Percentiles rank a stretch among this genome's conserved stretches.
Conservation (phyloP, 2,329 filamentous ascomycete genomes). For the Claviceps sp. region DNA sequence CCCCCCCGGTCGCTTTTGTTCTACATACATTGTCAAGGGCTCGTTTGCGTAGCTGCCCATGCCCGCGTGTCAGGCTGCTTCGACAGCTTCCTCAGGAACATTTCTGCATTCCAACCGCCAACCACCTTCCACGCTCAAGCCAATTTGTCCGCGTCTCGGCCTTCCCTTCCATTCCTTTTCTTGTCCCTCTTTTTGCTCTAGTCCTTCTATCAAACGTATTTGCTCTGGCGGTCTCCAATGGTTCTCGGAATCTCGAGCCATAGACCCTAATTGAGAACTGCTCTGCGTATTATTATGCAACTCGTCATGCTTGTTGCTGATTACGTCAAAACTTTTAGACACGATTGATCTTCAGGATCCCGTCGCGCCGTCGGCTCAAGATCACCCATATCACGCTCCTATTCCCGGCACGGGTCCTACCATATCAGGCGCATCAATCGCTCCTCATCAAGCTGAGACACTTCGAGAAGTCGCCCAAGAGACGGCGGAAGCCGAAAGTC, state of each 20-base stretch:
- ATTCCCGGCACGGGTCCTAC: conserved; percentile 24
- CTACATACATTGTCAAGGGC: conserved; percentile 1
- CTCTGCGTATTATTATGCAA: not conserved
- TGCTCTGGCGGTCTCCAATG: not conserved
- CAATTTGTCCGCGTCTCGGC: not conserved
- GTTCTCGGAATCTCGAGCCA: not conserved
- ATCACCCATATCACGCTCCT: conserved; percentile 39
- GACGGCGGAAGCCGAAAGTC: conserved; percentile 55
- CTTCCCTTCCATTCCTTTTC: not conserved
- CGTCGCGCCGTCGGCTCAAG: conserved; percentile 68
- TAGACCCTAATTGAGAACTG: not conserved
- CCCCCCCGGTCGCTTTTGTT: conserved; percentile 3
- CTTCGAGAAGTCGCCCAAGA: conserved; percentile 71
- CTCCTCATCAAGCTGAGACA: conserved; percentile 75
- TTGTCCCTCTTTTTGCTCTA: not conserved
- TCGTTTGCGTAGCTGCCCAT: conserved; percentile 6
- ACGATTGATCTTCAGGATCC: conserved; percentile 89
- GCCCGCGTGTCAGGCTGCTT: not conserved
- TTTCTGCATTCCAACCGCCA: conserved; percentile 15
- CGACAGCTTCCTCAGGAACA: not conserved
- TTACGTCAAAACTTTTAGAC: conserved; percentile 38
- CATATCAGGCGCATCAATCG: conserved; percentile 36
- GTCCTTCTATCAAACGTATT: not conserved
- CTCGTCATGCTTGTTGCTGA: conserved; percentile 3
- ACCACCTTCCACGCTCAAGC: not conserved